phyloP scores from a whole-genome alignment of 1,139 yeast genomes.

The Candida sp. region DNA sequence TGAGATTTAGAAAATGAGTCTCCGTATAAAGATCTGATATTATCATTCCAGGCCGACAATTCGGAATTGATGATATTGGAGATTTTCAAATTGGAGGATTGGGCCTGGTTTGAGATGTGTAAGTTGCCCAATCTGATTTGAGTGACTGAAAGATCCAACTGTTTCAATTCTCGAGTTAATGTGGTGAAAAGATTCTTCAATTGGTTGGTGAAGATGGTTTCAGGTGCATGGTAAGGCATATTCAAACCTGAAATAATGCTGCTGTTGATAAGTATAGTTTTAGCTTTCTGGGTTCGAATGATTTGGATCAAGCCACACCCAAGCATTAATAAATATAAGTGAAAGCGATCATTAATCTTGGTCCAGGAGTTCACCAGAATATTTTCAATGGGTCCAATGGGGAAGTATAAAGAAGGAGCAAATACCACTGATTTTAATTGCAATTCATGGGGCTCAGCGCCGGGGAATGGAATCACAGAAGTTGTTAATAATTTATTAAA shows the following conservation, averaged over 20 bases:
- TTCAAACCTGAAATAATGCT: conserved; percentile 39
- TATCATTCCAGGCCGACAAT: conserved; percentile 39
- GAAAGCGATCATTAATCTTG: conserved; percentile 41
- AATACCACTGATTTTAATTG: conserved; percentile 56
- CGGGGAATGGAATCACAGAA: conserved; percentile 46
- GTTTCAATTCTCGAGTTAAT: conserved; percentile 35
- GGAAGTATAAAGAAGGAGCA: conserved; percentile 63
- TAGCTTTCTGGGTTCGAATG: conserved; percentile 46
- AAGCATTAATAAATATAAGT: conserved; percentile 48
- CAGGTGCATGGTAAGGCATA: conserved; percentile 51
- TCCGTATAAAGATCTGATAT: conserved; percentile 35
- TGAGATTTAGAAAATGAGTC: conserved; percentile 32
- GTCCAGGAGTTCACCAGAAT: conserved; percentile 52
- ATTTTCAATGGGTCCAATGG: conserved; percentile 66
- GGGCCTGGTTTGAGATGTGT: conserved; percentile 29
- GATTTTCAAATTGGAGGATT: conserved; percentile 21
- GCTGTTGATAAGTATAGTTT: conserved; percentile 42
- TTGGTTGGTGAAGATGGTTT: conserved; percentile 36
- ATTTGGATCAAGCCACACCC: conserved; percentile 56
- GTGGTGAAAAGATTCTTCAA: conserved; percentile 36
- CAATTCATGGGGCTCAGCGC: conserved; percentile 52
- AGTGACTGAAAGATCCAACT: conserved; percentile 41
- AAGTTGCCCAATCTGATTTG: conserved; percentile 49
- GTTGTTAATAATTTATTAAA: conserved; percentile 38
- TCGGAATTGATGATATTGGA: conserved; percentile 35